Percentiles rank a stretch among this genome's conserved stretches.
phyloP scores from a whole-genome alignment of 768 basidiomycete genomes.

The Favolaschia claudopus region DNA sequence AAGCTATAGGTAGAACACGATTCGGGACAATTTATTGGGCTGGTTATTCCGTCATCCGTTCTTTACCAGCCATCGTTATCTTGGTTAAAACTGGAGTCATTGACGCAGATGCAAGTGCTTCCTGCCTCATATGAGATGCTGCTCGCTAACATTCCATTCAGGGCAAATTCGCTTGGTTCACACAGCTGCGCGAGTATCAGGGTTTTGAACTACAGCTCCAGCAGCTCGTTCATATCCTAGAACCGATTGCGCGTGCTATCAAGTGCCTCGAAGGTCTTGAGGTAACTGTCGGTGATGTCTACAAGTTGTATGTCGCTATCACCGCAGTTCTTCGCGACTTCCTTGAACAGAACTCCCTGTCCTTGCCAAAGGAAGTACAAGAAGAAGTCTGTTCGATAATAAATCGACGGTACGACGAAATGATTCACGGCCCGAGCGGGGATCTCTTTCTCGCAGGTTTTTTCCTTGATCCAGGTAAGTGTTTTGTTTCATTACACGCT shows the following conservation, averaged over 20 bases:
- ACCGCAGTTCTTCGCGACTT: slow-evolving; percentile 15
- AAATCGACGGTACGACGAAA: slow-evolving; percentile 29
- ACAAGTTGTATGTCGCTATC: slow-evolving; percentile 34
- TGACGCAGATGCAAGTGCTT: not conserved
- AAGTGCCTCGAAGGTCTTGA: slow-evolving; percentile 33
- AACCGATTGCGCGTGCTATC: slow-evolving; percentile 30
- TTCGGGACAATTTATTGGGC: slow-evolving; percentile 32
- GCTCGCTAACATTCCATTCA: not conserved
- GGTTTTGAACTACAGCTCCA: slow-evolving; percentile 14
- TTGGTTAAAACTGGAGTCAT: slow-evolving; percentile 3
- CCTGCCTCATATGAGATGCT: not conserved
- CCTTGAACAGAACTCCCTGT: slow-evolving; percentile 8
- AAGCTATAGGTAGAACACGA: slow-evolving; percentile 30
- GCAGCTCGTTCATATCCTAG: slow-evolving; percentile 7
- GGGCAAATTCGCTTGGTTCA: not conserved
- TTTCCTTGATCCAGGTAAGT: slow-evolving; percentile 33
- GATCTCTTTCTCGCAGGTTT: slow-evolving; percentile 31
- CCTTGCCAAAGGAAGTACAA: not conserved
- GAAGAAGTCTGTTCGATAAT: slow-evolving; percentile 18
- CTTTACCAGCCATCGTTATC: slow-evolving; percentile 25
- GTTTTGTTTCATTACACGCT: not conserved
- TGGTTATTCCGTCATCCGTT: slow-evolving; percentile 12
- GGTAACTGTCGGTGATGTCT: slow-evolving; percentile 32
- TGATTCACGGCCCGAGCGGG: slow-evolving; percentile 27
- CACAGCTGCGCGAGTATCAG: not conserved